A percentile compares a stretch with the other conserved stretches of the same genome.
phyloP scores from a whole-genome alignment of 2,329 filamentous ascomycete genomes.

The Macroventuria anomochaeta region DNA sequence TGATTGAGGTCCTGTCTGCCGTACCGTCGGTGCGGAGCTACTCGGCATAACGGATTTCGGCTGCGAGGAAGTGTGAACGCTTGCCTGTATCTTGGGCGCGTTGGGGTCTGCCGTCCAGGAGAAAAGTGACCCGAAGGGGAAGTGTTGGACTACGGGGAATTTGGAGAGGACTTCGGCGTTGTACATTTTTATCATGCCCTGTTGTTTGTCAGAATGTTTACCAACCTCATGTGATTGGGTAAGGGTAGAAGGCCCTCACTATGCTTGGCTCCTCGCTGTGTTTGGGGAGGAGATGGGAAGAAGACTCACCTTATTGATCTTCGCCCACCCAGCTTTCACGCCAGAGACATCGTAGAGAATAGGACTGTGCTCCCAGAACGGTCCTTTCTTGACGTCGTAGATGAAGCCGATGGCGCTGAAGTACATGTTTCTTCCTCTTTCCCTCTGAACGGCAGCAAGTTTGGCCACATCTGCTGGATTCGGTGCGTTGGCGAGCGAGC shows the following conservation, averaged over 20 bases:
- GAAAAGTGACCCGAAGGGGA: conserved; percentile 59
- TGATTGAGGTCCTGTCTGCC: conserved; percentile 25
- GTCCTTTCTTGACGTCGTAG: conserved; percentile 93
- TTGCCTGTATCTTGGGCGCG: conserved; percentile 42
- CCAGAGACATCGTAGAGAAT: conserved; percentile 95
- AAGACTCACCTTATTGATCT: conserved; percentile 75
- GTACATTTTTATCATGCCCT: conserved; percentile 99
- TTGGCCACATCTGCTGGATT: conserved; percentile 70
- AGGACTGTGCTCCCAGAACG: conserved; percentile 93
- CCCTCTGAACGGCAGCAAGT: conserved; percentile 48
- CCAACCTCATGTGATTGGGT: too few species aligned
- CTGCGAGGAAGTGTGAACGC: conserved; percentile 47
- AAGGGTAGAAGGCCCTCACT: too few species aligned
- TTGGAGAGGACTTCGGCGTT: conserved; percentile 95
- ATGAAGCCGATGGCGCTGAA: conserved; percentile 97
- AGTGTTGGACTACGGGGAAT: conserved; percentile 98
- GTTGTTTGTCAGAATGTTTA: conserved; percentile 12
- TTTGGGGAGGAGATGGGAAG: neutral
- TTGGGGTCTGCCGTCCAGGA: conserved; percentile 55
- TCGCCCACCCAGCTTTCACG: conserved; percentile 88
- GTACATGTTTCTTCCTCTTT: conserved; percentile 69
- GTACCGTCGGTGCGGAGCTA: conserved; percentile 25
- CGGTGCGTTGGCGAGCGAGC: conserved; percentile 72
- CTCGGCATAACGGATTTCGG: conserved; percentile 35
- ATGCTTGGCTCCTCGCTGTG: too few species aligned